Evolutionary conservation across 1,139 yeast genomes (phyloP).

Genomic region (Tardiomyces digboiensis): DNA sequence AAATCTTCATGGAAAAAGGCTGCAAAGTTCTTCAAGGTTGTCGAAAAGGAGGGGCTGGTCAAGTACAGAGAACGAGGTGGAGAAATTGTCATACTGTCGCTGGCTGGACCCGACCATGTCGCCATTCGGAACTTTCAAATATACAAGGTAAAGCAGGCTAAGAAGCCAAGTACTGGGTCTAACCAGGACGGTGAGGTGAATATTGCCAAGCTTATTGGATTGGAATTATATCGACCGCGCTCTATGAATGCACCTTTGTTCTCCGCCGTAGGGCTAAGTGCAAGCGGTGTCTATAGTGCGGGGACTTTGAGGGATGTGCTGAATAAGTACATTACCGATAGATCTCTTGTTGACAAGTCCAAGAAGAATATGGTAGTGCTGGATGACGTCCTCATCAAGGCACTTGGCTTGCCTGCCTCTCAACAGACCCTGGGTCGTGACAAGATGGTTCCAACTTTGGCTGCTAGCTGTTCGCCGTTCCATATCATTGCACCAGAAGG

Average conservation of each 20-base stretch:
- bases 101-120: conserved; percentile 41
- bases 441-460: conserved; percentile 39
- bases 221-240: conserved; percentile 20
- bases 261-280: conserved; percentile 31
- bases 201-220: conserved; percentile 10
- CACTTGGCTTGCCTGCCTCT: conserved; percentile 17
- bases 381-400: conserved; percentile 37
- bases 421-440: conserved; percentile 33
- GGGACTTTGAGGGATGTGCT: conserved; percentile 45
- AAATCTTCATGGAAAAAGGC: conserved; percentile 88
- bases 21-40: conserved; percentile 71
- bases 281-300: conserved; percentile 32
- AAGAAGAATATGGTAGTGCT: conserved; percentile 40
- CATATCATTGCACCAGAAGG: conserved; percentile 46
- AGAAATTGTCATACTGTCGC: conserved; percentile 48
- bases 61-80: conserved; percentile 71
- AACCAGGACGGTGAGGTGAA: background rate
- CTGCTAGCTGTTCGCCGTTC: conserved; percentile 46
- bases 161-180: background rate
- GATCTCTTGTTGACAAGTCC: conserved; percentile 41
- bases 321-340: conserved; percentile 44
- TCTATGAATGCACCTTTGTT: conserved; percentile 28
- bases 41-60: conserved; percentile 65
- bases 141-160: conserved; percentile 37
- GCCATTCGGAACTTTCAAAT: conserved; percentile 52